Percentiles rank a stretch among this genome's conserved stretches.
phyloP scores from a whole-genome alignment of 202 grass and related monocot species.

The Hordeum pubiflorum region DNA sequence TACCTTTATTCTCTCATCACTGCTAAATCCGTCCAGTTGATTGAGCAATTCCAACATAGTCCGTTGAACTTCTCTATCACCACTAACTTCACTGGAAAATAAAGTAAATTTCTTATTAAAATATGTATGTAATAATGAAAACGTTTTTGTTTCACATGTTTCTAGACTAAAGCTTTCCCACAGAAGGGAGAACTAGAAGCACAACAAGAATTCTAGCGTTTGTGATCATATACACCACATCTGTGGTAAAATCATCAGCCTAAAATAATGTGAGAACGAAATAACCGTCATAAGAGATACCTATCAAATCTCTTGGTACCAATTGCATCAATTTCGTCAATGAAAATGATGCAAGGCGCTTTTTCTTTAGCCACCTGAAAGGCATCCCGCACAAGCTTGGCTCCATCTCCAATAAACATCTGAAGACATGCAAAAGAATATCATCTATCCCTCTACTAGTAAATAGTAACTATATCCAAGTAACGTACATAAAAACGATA shows the following conservation, averaged over 20 bases:
- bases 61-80: slow-evolving; percentile 84
- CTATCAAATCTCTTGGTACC: slow-evolving; percentile 88
- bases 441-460: not conserved
- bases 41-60: slow-evolving; percentile 92
- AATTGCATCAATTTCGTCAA: slow-evolving; percentile 95
- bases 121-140: not conserved
- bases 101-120: slow-evolving; percentile 15
- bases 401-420: slow-evolving; percentile 96
- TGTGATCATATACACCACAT: not conserved
- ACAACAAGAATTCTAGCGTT: not conserved
- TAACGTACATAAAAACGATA: not conserved
- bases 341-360: slow-evolving; percentile 90
- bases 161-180: not conserved
- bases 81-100: slow-evolving; percentile 78
- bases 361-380: slow-evolving; percentile 95
- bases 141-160: not conserved
- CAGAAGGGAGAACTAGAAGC: not conserved
- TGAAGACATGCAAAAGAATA: slow-evolving; percentile 29
- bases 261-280: not conserved
- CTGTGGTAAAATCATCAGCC: not conserved
- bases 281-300: slow-evolving; percentile 23
- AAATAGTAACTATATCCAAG: too few relatives aligned
- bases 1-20: slow-evolving; percentile 80
- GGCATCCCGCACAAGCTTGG: slow-evolving; percentile 87
- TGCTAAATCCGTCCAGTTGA: slow-evolving; percentile 97